Evolutionary conservation across 73 alveolate species (phyloP).

Genomic region (Diophrys appendiculata): DNA sequence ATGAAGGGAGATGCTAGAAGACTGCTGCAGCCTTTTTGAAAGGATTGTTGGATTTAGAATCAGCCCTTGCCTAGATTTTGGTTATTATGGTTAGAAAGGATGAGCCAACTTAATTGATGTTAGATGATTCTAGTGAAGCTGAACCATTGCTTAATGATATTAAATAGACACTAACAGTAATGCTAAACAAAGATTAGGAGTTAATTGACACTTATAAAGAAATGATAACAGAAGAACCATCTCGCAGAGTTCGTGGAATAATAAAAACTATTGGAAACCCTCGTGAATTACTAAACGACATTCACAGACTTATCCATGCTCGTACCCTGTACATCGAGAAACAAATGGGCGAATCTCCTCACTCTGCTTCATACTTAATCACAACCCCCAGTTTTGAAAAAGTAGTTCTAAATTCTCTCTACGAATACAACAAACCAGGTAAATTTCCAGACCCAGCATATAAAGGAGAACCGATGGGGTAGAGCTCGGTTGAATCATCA

Average conservation of each 20-base stretch:
- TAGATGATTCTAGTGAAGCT: constrained; percentile 71
- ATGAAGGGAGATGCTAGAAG: constrained; percentile 95
- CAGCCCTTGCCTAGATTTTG: constrained; percentile 89
- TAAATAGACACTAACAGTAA: constrained; percentile 64
- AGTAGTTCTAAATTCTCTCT: constrained; percentile 11
- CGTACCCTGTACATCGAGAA: neutral
- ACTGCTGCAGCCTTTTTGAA: constrained; percentile 96
- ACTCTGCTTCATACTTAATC: constrained; percentile 43
- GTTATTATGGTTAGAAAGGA: constrained; percentile 89
- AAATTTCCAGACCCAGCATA: neutral
- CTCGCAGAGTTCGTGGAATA: neutral
- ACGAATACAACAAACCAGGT: neutral
- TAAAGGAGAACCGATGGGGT: neutral
- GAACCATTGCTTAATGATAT: constrained; percentile 65
- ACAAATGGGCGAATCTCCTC: neutral
- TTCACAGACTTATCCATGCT: constrained; percentile 4
- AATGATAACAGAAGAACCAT: constrained; percentile 52
- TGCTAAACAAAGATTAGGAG: constrained; percentile 65
- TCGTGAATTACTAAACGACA: neutral
- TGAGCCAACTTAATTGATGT: constrained; percentile 70
- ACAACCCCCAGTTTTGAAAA: constrained; percentile 48
- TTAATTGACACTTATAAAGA: constrained; percentile 62
- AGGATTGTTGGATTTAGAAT: constrained; percentile 92
- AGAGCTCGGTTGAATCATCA: no score
- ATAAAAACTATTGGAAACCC: constrained; percentile 32